Evolutionary conservation across 2,329 filamentous ascomycete genomes (phyloP), one percentile per base, ranked within the genome.

Genomic region (Colletotrichum sp.): DNA sequence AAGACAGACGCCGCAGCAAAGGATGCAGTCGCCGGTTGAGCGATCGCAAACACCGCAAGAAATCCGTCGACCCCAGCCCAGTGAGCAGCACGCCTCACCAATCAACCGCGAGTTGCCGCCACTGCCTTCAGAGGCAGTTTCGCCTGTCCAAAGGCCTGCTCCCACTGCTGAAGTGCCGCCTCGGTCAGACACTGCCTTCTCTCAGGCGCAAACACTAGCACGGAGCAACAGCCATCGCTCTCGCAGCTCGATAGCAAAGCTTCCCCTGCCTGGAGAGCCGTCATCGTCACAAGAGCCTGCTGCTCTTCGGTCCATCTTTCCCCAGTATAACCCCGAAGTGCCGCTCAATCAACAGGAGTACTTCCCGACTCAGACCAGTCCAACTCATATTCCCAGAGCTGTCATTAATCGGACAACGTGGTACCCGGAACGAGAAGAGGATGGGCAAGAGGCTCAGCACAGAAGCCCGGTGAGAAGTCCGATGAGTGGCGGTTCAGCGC

Each of bases 261-360:
- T 86, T 28, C 90, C 89, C 18, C 80, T 89, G 6, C 81, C 80
- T 30, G 85, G 86, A 28, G 82, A 84, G 10, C 61, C 82, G 2
- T 74, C 80, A 6, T 78, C 80, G 60, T 67, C 75, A 7, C 71
- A 67, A 36, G 60, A 74, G 36, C 76, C 67, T 83, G 87, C 34
- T 7, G 85, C 89, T 0, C 88, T 94, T 79, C 90, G 91, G 36
- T 96, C 94, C 28, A 95, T 96, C 79, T 96, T 96, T 79, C 94
- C 94, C 9, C 89, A 90, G 34, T 96, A 95, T 81, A 92, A 96
- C 80, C 93, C 92, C 5, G 89, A 89, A 2, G 82, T 95, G 28
- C 88, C 93, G 7, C 88, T 95, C 5, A 88, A 92, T 71, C 90
- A 92, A 73, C 94, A 96, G 80, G 85, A 91, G 63, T 96, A 96